Conservation (phyloP, 1,284 basidiomycete genomes). For the Porogramme epimiltina region DNA sequence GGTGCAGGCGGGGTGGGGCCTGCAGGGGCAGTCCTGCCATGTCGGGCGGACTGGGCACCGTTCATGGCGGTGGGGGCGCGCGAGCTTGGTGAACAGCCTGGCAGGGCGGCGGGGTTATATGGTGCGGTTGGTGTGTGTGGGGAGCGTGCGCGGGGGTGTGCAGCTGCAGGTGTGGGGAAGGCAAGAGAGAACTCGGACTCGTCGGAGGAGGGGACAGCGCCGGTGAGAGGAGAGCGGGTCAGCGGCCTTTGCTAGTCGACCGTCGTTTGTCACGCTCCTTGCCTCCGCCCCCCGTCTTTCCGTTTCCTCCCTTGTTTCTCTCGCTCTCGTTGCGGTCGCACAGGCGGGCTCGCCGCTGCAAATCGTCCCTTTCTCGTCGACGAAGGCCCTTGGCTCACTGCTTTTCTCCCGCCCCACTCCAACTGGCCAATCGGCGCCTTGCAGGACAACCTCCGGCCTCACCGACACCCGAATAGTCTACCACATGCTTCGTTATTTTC, state of each 20-base stretch:
- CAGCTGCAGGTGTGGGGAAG: conserved; percentile 2
- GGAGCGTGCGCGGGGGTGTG: conserved; percentile 12
- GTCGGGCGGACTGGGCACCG: conserved; percentile 37
- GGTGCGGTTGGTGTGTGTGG: background rate
- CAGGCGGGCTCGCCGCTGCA: too few relatives aligned
- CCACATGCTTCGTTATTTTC: background rate
- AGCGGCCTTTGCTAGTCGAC: conserved; percentile 2
- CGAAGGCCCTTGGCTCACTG: background rate
- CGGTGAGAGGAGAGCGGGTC: background rate
- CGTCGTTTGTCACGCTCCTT: conserved; percentile 17
- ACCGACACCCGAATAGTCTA: too few relatives aligned
- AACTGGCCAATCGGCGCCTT: conserved; percentile 6
- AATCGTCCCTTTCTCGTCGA: background rate
- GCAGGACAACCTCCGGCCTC: background rate
- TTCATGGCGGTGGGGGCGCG: conserved; percentile 37
- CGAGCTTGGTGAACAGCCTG: background rate
- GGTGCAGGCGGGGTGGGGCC: conserved; percentile 65
- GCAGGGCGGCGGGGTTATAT: conserved; percentile 5
- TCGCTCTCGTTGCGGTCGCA: background rate
- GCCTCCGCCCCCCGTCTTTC: conserved; percentile 3
- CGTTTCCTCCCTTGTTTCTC: conserved; percentile 2
- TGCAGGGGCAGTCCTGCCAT: conserved; percentile 44
- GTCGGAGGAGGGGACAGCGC: conserved; percentile 3
- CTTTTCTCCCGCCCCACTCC: background rate
- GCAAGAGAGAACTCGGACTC: background rate